Base-by-base conservation (phyloP, 306 rosid genomes). In the Carpinus fangiana region DNA sequence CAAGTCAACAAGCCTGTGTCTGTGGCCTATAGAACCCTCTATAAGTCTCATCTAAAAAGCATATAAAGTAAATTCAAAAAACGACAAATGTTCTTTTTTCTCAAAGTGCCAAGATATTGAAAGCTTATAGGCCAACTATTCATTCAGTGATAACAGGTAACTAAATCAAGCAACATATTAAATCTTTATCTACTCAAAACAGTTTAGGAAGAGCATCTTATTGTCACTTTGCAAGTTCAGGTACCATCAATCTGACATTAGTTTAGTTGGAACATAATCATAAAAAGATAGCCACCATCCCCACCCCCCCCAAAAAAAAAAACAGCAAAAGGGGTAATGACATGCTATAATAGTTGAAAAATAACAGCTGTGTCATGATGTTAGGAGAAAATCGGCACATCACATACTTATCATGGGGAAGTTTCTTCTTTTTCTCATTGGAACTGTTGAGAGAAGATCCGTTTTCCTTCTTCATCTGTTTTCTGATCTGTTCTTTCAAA, bases 401-500 rank as follows among this genome's bases (percentile, higher is more conserved):
- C 18, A 91, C 96, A 89, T 82, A 94, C 98, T 90, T 89, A 77
- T 94, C 94, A 60, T 82, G 78, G 7, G 92, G 94, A 79, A 84
- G 88, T 78, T 83, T 86, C 76, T 84, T 86, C 85, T 74, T 87
- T 77, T 75, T 84, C 43, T 78, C 83, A 69, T 70, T 79, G 6
- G 87, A 82, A 34, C 85, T 79, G 36, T 81, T 72, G 73, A 10
- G 83, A 69, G 88, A 77, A 75, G 83, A 59, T 76, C 83, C 78
- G 2, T 60, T 86, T 67, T 89, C 93, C 83, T 75, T 87, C 84
- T 88, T 88, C 84, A 83, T 69, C 82, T 89, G 78, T 84, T 76
- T 89, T 81, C 93, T 86, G 20, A 88, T 68, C 21, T 72, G 79
- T 48, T 94, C 97, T 87, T 94, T 94, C 85, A 89, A 78, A 21